Evolutionary conservation across 345 rosid genomes (phyloP).

Genomic region (Pugionium cornutum): DNA sequence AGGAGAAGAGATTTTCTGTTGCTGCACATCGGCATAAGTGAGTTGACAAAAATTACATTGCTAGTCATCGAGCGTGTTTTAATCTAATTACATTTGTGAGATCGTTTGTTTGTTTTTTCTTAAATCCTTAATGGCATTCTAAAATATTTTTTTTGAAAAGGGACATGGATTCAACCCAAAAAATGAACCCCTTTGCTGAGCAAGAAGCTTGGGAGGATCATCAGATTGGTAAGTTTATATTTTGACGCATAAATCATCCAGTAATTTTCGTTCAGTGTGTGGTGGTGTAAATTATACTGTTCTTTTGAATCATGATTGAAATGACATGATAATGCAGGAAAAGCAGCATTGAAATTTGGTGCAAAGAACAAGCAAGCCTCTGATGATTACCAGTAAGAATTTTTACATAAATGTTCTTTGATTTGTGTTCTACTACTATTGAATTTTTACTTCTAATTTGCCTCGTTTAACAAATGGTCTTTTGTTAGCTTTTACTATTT

Average conservation of each 20-base stretch:
- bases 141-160: conserved; percentile 37
- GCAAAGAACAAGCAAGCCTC: conserved; percentile 69
- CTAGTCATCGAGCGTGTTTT: conserved; percentile 16
- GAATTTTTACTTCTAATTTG: conserved; percentile 18
- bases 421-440: not conserved
- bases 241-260: too few species aligned
- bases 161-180: conserved; percentile 65
- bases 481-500: conserved; percentile 16
- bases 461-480: conserved; percentile 9
- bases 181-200: conserved; percentile 97
- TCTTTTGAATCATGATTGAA: conserved; percentile 24
- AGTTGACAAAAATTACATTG: conserved; percentile 35
- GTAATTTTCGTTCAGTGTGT: conserved; percentile 1
- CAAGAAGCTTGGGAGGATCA: conserved; percentile 99
- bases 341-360: conserved; percentile 78
- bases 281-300: too few species aligned
- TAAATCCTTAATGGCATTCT: conserved; percentile 8
- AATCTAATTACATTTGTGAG: conserved; percentile 9
- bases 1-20: conserved; percentile 93
- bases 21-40: conserved; percentile 86
- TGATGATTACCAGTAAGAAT: conserved; percentile 77
- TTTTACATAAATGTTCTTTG: conserved; percentile 19
- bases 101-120: conserved; percentile 8
- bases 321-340: conserved; percentile 55
- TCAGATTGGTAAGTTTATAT: conserved; percentile 67